Percentiles rank a stretch among this genome's conserved stretches.
These are phyloP conservation scores for Podaxis rugospora DNA, from an alignment of 768 basidiomycete species.

Conservation along the genomic window DNA sequence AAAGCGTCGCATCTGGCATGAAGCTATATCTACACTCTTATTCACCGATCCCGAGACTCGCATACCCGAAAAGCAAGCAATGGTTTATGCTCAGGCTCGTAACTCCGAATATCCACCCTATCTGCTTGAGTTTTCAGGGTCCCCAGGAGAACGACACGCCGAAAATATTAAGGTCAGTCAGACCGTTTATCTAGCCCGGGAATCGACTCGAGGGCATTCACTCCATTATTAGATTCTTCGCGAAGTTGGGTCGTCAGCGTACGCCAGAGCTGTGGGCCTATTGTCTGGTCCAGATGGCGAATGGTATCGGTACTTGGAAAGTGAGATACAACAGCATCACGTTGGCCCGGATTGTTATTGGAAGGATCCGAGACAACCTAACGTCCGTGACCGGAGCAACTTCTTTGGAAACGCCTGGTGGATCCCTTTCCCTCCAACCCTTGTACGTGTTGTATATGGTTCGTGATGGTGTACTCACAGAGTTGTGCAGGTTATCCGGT, in stretches of 20 bases:
- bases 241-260: conserved; percentile 57
- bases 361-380: conserved; percentile 31
- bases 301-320: conserved; percentile 43
- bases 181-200: neutral
- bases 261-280: conserved; percentile 47
- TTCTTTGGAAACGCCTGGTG: conserved; percentile 79
- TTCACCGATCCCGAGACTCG: conserved; percentile 54
- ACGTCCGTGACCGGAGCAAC: conserved; percentile 33
- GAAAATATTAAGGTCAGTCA: conserved; percentile 69
- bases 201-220: neutral
- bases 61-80: conserved; percentile 54
- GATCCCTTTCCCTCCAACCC: conserved; percentile 73
- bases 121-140: conserved; percentile 57
- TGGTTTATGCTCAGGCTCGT: conserved; percentile 55
- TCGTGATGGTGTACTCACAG: neutral
- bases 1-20: conserved; percentile 76
- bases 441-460: conserved; percentile 34
- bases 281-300: conserved; percentile 41
- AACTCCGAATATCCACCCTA: conserved; percentile 65
- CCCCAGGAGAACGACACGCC: conserved; percentile 65
- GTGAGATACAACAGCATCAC: conserved; percentile 50
- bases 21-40: conserved; percentile 63
- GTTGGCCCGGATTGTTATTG: conserved; percentile 76
- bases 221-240: conserved; percentile 53
- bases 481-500: conserved; percentile 53